Evolutionary conservation across 345 rosid genomes (phyloP), one percentile per base, ranked within the genome.

Genomic region (Melaleuca alternifolia): DNA sequence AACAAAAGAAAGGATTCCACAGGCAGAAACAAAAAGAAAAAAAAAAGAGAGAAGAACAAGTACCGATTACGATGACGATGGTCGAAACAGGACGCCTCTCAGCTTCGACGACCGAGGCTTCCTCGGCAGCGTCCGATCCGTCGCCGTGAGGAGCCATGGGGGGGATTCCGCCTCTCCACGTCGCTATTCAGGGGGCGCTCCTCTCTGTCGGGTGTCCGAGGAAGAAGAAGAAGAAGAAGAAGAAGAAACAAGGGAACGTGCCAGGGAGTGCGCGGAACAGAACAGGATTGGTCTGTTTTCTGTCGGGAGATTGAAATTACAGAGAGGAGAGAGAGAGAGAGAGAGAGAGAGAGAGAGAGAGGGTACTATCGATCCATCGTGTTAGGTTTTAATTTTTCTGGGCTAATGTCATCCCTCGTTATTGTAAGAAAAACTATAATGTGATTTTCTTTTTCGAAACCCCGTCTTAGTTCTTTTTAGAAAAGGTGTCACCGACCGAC

Each of bases 11-110:
- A 71, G 79, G 48, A 33, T 71, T 71, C 79, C 79, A 14, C 21
- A 46, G 79, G 24, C n/a, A 54, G 24, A 9, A 18, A 71, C 23
- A 24, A 41, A 41, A 41, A 54, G 24, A 4, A 33, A 71, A 23
- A 24, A 1, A 33, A 24, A 82, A 2, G 26, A 16, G 86, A 26
- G 51, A 8, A 20, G 12, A 87, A 84, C 56, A 16, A 53, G 7
- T 89, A 95, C 98, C 99, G 89, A 96, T 95, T 85, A 96, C 65
- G 89, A 96, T 90, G 90, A 95, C 94, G 91, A 96, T 65, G 59
- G 94, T 90, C 85, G 96, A 92, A 88, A 96, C 90, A 6, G 93
- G 93, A 53, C 89, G 89, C 46, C 12, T 86, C 86, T 92, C 94
- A 37, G 33, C 88, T 21, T 87, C 84, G 71, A 54, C 85, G 75